phyloP scores from a whole-genome alignment of 164 flowering plant genomes.

The Protea cynaroides region DNA sequence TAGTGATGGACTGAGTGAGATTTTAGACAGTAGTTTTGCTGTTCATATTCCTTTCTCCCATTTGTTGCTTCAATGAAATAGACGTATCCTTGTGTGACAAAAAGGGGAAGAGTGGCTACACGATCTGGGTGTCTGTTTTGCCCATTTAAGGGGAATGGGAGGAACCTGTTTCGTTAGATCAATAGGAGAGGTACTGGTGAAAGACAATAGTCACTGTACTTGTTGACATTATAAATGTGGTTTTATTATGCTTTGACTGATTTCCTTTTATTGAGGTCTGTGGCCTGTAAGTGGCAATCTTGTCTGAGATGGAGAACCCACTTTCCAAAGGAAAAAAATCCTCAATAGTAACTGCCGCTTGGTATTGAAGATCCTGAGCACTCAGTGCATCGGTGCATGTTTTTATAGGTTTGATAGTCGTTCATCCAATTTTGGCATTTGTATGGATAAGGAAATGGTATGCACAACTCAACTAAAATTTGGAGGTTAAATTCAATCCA shows the following conservation, averaged over 20 bases:
- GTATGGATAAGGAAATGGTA: too few relatives aligned
- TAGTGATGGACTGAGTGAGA: not conserved
- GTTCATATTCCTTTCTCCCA: not conserved
- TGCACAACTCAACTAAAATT: too few relatives aligned
- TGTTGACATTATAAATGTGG: not conserved
- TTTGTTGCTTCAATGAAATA: not conserved
- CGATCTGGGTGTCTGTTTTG: not conserved
- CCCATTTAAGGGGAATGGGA: not conserved
- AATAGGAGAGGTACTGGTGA: not conserved
- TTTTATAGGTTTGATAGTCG: too few relatives aligned
- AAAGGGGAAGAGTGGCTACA: not conserved
- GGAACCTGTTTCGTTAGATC: not conserved
- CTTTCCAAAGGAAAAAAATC: too few relatives aligned
- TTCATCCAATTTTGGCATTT: too few relatives aligned
- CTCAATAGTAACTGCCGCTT: too few relatives aligned
- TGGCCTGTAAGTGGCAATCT: too few relatives aligned
- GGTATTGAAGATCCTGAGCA: too few relatives aligned
- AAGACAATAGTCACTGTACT: not conserved
- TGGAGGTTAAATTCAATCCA: too few relatives aligned
- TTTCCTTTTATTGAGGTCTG: too few relatives aligned
- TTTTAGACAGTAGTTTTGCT: not conserved
- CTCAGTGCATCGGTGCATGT: too few relatives aligned
- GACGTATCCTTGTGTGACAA: not conserved
- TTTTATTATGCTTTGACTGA: not conserved
- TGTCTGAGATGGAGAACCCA: too few relatives aligned